phyloP scores from a whole-genome alignment of 164 flowering plant genomes.

The Pachysandra terminalis region DNA sequence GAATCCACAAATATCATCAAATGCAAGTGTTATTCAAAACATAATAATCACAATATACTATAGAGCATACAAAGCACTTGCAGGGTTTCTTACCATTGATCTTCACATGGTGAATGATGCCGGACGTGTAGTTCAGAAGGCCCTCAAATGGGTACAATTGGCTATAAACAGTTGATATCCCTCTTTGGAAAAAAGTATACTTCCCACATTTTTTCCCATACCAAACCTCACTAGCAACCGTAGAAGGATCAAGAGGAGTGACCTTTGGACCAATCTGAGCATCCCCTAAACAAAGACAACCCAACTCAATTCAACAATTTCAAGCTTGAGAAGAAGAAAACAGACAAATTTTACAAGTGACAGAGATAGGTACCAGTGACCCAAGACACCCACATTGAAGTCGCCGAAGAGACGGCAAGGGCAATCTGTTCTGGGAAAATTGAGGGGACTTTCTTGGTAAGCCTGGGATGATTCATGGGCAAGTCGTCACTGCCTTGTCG shows the following conservation, averaged over 20 bases:
- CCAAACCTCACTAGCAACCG: slow-evolving; percentile 82
- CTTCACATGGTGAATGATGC: slow-evolving; percentile 85
- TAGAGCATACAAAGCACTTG: neutral
- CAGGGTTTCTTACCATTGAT: slow-evolving; percentile 47
- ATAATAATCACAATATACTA: neutral
- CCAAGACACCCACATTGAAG: slow-evolving; percentile 95
- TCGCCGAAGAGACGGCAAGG: slow-evolving; percentile 67
- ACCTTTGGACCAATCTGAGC: slow-evolving; percentile 68
- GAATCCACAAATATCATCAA: too few species aligned
- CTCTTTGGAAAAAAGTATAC: slow-evolving; percentile 35
- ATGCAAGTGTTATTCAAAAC: neutral
- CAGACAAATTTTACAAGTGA: neutral
- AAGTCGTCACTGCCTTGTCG: slow-evolving; percentile 79
- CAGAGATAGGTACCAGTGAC: slow-evolving; percentile 55
- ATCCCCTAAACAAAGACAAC: slow-evolving; percentile 39
- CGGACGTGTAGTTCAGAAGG: slow-evolving; percentile 83
- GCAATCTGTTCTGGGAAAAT: slow-evolving; percentile 82
- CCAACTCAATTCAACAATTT: slow-evolving; percentile 4
- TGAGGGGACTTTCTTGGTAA: slow-evolving; percentile 52
- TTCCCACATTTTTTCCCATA: slow-evolving; percentile 68
- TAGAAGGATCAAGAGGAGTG: slow-evolving; percentile 63
- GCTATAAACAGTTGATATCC: slow-evolving; percentile 59
- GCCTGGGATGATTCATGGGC: slow-evolving; percentile 67
- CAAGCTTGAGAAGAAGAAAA: neutral
- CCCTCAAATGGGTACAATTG: slow-evolving; percentile 83